Base-by-base conservation (phyloP, 2,329 filamentous ascomycete genomes). In the Aureobasidium zeae region DNA sequence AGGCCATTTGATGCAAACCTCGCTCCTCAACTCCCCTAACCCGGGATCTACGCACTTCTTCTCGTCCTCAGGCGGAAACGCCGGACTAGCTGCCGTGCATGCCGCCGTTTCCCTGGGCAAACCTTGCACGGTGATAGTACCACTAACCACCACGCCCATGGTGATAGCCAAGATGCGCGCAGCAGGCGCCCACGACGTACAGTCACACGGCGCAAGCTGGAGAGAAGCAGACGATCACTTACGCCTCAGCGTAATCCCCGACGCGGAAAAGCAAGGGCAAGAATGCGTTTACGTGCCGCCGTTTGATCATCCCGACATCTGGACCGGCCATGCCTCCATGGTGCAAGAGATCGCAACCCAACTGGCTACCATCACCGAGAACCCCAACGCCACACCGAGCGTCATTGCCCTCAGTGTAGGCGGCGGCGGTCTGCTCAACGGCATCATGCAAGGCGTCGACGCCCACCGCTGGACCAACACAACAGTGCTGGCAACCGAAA, bases 41-140 rank as follows among this genome's bases (percentile, higher is more conserved):
- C 54, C 54, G 2, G 54, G 58, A 16, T 51, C 59, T 5, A 64
- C 71, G 2, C 83, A 84, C 66, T 89, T 91, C 71, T 91, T 85
- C 67, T 82, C 76, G 56, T 83, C 81, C 10, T 84, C 78, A 2
- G 86, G 84, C 47, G 86, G 86, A 46, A 94, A 94, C 57, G 86
- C 86, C 2, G 86, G 86, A 1, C 75, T 94, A 3, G 86, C 86
- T 1, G 86, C 83, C 55, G 83, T 85, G 12, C 79, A 77, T 35
- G 82, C 86, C 1, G 82, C 85, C 10, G 67, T 69, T 17, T 69
- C 74, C 2, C 71, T 91, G 5, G 64, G 70, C 5, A 72, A 76
- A 26, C 78, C 76, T 1, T 79, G 77, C 58, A 89, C 85, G 4
- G 81, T 94, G 48, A 82, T 86, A 21, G 76, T 91, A 1, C 83